Conservation (phyloP, 768 basidiomycete genomes). For the Dictyophora rubrovolvata region DNA sequence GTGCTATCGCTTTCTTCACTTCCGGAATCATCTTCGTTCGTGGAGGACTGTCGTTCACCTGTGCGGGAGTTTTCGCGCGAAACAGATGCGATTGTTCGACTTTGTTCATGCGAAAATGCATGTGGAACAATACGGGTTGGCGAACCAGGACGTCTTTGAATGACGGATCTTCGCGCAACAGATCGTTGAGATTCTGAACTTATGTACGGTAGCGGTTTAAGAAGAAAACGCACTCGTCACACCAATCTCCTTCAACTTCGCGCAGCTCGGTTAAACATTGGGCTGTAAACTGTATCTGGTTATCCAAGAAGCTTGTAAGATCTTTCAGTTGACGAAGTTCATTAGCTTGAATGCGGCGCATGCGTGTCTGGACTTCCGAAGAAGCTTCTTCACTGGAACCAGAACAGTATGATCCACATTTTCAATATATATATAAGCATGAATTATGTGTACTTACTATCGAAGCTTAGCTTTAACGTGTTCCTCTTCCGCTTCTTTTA, state of each 20-base stretch:
- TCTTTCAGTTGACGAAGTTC: constrained; percentile 65
- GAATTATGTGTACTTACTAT: constrained; percentile 43
- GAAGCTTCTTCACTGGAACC: constrained; percentile 67
- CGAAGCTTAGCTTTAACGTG: constrained; percentile 57
- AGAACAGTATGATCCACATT: background rate
- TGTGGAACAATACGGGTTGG: constrained; percentile 14
- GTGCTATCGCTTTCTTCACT: background rate
- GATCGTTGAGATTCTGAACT: background rate
- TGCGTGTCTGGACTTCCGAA: constrained; percentile 73
- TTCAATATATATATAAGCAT: background rate
- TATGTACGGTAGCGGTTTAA: background rate
- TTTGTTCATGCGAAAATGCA: constrained; percentile 5
- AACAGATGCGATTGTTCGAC: constrained; percentile 3
- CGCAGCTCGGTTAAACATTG: constrained; percentile 65
- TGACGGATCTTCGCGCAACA: constrained; percentile 18
- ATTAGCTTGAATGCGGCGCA: constrained; percentile 71
- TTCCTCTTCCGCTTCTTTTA: constrained; percentile 72
- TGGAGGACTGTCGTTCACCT: background rate
- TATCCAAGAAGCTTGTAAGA: constrained; percentile 59
- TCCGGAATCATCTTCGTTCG: background rate
- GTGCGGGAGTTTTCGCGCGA: background rate
- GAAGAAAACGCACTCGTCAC: constrained; percentile 41
- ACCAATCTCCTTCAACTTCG: constrained; percentile 62
- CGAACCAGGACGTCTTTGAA: constrained; percentile 20
- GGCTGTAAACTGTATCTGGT: constrained; percentile 63